These are phyloP conservation scores for Huntiella savannae DNA, from an alignment of 2,329 filamentous ascomycete genomes.

Conservation along the genomic window DNA sequence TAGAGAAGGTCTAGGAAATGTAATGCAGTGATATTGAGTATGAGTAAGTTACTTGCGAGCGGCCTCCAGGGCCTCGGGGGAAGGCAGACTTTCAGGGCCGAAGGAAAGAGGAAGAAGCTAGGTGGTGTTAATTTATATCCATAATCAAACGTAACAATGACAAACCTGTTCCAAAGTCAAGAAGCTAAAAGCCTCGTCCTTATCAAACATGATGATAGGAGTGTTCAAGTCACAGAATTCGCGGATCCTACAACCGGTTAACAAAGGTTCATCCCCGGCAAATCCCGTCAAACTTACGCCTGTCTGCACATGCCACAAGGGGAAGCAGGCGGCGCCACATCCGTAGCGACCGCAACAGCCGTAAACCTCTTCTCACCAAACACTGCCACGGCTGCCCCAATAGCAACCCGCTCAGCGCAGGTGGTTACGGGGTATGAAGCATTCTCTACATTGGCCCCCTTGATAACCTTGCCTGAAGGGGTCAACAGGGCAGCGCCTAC, in stretches of 20 bases:
- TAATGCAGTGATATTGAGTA: neutral
- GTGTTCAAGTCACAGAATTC: constrained; percentile 52
- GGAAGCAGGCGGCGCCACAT: constrained; percentile 48
- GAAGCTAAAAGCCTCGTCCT: constrained; percentile 52
- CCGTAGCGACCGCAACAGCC: constrained; percentile 71
- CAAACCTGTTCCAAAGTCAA: constrained; percentile 48
- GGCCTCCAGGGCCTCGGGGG: constrained; percentile 11
- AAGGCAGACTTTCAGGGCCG: constrained; percentile 39
- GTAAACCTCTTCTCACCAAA: constrained; percentile 38
- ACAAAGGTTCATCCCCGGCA: neutral
- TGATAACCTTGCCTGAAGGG: constrained; percentile 21
- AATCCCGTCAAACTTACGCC: constrained; percentile 38
- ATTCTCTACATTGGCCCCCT: constrained; percentile 85
- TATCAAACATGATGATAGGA: constrained; percentile 87
- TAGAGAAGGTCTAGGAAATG: neutral
- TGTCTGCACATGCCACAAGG: constrained; percentile 96
- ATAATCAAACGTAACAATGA: neutral
- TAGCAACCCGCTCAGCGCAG: constrained; percentile 81
- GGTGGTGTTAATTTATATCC: neutral
- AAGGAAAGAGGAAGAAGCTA: constrained; percentile 51
- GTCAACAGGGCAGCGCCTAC: constrained; percentile 66
- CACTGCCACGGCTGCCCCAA: constrained; percentile 56
- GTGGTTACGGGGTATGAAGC: constrained; percentile 85
- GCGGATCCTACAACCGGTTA: constrained; percentile 38
- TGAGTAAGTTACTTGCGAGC: neutral